phyloP scores from a whole-genome alignment of 129 eudicot species.

The Logfia minima region DNA sequence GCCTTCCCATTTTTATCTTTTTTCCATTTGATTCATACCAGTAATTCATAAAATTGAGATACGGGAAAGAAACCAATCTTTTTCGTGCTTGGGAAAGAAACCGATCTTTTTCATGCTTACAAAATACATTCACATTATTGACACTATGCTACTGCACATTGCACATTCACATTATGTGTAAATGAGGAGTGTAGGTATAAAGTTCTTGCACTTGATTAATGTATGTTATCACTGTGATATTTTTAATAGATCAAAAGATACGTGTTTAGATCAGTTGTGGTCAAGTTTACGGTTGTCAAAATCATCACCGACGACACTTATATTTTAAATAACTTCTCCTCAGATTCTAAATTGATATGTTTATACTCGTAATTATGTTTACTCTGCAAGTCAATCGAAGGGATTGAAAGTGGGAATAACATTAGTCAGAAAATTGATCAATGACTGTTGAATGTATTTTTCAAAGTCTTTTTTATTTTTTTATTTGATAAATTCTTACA shows the following conservation, averaged over 20 bases:
- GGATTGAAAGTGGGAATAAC: neutral
- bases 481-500: no score
- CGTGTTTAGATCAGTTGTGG: neutral
- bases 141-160: no score
- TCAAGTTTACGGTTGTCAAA: slow-evolving; percentile 1
- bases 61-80: neutral
- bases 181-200: neutral
- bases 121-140: neutral
- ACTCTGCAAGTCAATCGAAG: neutral
- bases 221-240: neutral
- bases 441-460: no score
- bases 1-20: neutral
- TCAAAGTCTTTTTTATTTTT: no score
- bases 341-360: neutral
- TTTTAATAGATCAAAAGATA: no score
- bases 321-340: neutral
- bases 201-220: neutral
- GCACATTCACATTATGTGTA: neutral
- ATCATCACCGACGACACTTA: neutral
- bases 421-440: neutral
- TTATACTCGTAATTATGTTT: neutral
- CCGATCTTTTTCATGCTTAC: neutral
- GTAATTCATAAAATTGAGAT: neutral
- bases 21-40: neutral
- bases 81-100: neutral